Base-by-base conservation (phyloP, 1,284 basidiomycete species). In the Peniophora sp. region DNA sequence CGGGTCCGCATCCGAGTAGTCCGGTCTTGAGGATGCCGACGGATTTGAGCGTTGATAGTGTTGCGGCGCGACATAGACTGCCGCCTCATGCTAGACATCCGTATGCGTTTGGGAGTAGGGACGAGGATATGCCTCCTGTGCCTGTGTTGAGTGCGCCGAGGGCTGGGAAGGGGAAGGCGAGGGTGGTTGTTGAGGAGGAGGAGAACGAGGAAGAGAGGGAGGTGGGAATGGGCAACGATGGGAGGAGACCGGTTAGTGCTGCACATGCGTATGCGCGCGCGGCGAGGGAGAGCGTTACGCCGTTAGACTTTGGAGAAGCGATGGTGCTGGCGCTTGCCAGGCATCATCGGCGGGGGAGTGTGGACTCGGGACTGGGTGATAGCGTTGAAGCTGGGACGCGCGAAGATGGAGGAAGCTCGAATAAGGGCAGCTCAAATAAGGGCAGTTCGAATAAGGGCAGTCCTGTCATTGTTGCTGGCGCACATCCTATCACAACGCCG, bases 351-450 rank as follows among this genome's bases (percentile, higher is more conserved):
- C 59, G 59, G 51, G 55, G 56, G 5, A 73, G 71, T 53, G 61
- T 65, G n/a, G 78, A 78, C 53, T 77, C 73, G 55, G 75, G 73
- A 1, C 56, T 76, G 24, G 74, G 73, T 22, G 71, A 72, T 11
- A 75, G 72, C 55, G 74, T 77, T 54, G 66, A 61, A 5, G 47
- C 27, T 32, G 27, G 27, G 27, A 32, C 27, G 27, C 27, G 27
- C 27, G 27, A 32, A 12, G 27, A 32, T 39, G 45, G 24, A 23
- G 25, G 16, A 46, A 20, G 27, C 36, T 32, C 27, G 27, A 32
- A 12, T 32, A 32, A 32, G 12, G 27, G 27, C 27, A n/a, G n/a
- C n/a, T n/a, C n/a, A 12, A 12, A 32, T 39, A 39, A 19, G 24
- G 25, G 16, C 46, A 20, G 27, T 25, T 32, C 27, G 27, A 32